Evolutionary conservation across 345 rosid species (phyloP), one percentile per base, ranked within the genome.

Genomic region (Nasturtium officinale): DNA sequence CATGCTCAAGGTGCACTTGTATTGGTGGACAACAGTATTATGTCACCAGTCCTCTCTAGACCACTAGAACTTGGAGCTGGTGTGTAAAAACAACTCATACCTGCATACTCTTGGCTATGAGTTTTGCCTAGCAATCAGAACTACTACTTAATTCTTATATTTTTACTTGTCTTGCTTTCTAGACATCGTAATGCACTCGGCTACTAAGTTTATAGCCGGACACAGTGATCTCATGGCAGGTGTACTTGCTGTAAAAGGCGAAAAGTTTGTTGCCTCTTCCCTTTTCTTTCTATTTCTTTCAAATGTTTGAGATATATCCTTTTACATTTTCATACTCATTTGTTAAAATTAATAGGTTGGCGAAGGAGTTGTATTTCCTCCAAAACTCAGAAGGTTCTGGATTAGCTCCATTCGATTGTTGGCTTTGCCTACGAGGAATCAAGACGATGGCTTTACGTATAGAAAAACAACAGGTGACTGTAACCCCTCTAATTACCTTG

Each of bases 51-150:
- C 50, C 74, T 90, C 61, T 90, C 96, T 40, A 96, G 67, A 29
- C 99, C 98, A 6, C 61, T 95, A 80, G 92, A 91, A 79, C 91
- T 95, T 70, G 99, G 98, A 82, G 98, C 97, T 78, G 98, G 97
- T 91, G 35, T 9, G 77, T 65, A 48, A 16, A 62, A 62, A 65
- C 16, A 47, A 30, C n/a, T 35, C 46, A 28, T 50, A 12, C 12
- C 57, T 17, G 12, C 11, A 63, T 15, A 18, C 56, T 69, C 23
- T 47, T 61, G 50, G 7, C 35, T 42, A 20, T 1, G 25, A 10
- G 3, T 52, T 75, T 61, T 0, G 20, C 26, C 38, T 50, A 20
- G 18, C 52, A n/a, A 33, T 74, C 51, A 30, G 18, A 48, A 29
- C 33, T 52, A 55, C 57, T 32, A 59, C 69, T 73, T 54, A 43